Percentiles rank a stretch among this genome's conserved stretches.
Evolutionary conservation across 306 rosid species (phyloP).

Genomic region (Begonia fuchsioides): DNA sequence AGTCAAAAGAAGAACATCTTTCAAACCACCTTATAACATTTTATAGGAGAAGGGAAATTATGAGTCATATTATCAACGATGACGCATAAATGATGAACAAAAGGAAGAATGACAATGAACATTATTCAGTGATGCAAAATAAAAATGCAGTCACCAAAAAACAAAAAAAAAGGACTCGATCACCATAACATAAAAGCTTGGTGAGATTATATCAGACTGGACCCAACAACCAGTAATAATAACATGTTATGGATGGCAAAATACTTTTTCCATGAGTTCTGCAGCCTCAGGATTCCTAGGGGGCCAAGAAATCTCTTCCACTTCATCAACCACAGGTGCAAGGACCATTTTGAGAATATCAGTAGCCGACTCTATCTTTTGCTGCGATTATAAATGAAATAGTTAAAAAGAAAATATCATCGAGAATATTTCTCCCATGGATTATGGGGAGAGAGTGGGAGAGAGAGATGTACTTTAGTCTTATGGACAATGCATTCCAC

Average conservation of each 20-base stretch:
- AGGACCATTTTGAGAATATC: slow-evolving; percentile 71
- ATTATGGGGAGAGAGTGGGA: slow-evolving; percentile 4
- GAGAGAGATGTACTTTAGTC: slow-evolving; percentile 45
- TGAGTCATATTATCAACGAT: too few species aligned
- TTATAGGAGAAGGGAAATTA: too few species aligned
- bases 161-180: neutral
- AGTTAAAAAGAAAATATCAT: too few species aligned
- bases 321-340: slow-evolving; percentile 62
- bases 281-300: slow-evolving; percentile 70
- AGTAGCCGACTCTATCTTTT: slow-evolving; percentile 80
- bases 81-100: too few species aligned
- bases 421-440: too few species aligned
- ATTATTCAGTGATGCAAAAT: too few species aligned
- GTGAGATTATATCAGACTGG: neutral
- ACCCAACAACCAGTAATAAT: too few species aligned
- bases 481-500: slow-evolving; percentile 68
- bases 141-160: too few species aligned
- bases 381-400: slow-evolving; percentile 24
- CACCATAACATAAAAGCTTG: neutral
- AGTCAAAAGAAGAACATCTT: too few species aligned
- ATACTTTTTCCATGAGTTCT: slow-evolving; percentile 52
- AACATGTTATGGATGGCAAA: slow-evolving; percentile 4
- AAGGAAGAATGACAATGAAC: too few species aligned
- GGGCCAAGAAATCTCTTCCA: slow-evolving; percentile 79
- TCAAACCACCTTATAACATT: too few species aligned